A percentile compares a stretch with the other conserved stretches of the same genome.
phyloP scores from a whole-genome alignment of 345 rosid species.

The Eutrema heterophyllum region DNA sequence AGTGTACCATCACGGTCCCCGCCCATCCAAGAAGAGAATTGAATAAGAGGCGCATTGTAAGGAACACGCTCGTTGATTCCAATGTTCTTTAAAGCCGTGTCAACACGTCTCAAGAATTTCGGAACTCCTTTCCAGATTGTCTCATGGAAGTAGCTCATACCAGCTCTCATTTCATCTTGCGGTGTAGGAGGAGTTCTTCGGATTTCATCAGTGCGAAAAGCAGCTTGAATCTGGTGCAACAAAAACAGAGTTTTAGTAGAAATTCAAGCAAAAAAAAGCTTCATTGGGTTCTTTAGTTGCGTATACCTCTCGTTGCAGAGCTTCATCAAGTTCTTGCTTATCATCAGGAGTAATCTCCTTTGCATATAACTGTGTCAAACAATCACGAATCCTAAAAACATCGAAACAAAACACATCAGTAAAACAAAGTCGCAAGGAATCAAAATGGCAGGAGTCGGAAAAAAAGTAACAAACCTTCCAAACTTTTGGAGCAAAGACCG shows the following conservation, averaged over 20 bases:
- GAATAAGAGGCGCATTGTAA: conserved; percentile 95
- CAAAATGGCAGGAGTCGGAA: neutral
- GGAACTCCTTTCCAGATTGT: conserved; percentile 99
- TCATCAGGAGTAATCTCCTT: conserved; percentile 97
- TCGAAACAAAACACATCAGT: conserved; percentile 3
- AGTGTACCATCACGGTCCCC: conserved; percentile 92
- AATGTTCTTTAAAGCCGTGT: conserved; percentile 89
- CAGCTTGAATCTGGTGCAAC: conserved; percentile 88
- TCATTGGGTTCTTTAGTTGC: neutral
- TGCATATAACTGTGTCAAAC: conserved; percentile 86
- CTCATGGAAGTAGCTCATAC: conserved; percentile 99
- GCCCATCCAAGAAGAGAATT: conserved; percentile 99
- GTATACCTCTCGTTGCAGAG: conserved; percentile 85
- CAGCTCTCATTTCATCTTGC: conserved; percentile 99
- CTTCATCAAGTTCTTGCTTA: conserved; percentile 98
- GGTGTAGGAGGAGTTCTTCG: conserved; percentile 97
- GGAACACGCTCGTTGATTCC: conserved; percentile 93
- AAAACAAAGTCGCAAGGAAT: neutral
- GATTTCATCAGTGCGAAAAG: conserved; percentile 95
- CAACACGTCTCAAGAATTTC: conserved; percentile 91
- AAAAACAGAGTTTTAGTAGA: conserved; percentile 2
- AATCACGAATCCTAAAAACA: conserved; percentile 64
- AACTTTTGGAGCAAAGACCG: conserved; percentile 96
- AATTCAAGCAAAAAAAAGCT: neutral
- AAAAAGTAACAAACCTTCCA: conserved; percentile 55